These are phyloP conservation scores for Ustilago vetiveriae DNA, from an alignment of 1,284 basidiomycete species.

Conservation along the genomic window DNA sequence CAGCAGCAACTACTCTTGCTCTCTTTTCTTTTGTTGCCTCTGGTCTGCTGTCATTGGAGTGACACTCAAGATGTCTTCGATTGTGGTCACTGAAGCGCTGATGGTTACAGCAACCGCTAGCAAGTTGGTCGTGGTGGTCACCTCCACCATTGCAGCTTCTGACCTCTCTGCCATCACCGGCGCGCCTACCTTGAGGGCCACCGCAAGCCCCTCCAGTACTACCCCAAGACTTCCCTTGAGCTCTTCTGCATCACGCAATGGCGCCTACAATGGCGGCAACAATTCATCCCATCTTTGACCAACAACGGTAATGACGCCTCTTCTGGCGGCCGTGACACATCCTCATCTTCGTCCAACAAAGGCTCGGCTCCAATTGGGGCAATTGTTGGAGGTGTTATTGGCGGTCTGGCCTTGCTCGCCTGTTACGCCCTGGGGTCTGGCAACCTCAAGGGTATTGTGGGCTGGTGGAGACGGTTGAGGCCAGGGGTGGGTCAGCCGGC, in stretches of 20 bases:
- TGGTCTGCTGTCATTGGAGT: too few relatives aligned
- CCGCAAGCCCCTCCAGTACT: neutral
- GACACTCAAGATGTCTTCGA: slow-evolving; percentile 12
- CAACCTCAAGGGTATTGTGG: too few relatives aligned
- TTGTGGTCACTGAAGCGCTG: slow-evolving; percentile 16
- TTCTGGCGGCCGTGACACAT: neutral
- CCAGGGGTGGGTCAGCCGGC: too few relatives aligned
- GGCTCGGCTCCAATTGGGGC: slow-evolving; percentile 18
- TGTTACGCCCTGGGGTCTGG: too few relatives aligned
- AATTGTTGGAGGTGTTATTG: slow-evolving; percentile 29
- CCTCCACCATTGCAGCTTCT: slow-evolving; percentile 26
- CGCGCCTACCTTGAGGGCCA: neutral
- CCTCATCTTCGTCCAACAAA: slow-evolving; percentile 6
- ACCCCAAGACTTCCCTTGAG: neutral
- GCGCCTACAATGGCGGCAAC: too few relatives aligned
- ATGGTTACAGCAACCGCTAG: slow-evolving; percentile 27
- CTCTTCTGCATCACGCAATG: neutral
- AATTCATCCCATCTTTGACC: slow-evolving; percentile 5
- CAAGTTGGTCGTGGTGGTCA: slow-evolving; percentile 29
- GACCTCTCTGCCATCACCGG: slow-evolving; percentile 14
- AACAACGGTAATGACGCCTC: too few relatives aligned
- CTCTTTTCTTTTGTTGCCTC: too few relatives aligned
- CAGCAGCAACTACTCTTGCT: too few relatives aligned
- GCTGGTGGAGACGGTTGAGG: too few relatives aligned
- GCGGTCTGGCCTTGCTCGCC: slow-evolving; percentile 20